Evolutionary conservation across 129 eudicot species (phyloP).

Genomic region (Tanacetum coccineum): DNA sequence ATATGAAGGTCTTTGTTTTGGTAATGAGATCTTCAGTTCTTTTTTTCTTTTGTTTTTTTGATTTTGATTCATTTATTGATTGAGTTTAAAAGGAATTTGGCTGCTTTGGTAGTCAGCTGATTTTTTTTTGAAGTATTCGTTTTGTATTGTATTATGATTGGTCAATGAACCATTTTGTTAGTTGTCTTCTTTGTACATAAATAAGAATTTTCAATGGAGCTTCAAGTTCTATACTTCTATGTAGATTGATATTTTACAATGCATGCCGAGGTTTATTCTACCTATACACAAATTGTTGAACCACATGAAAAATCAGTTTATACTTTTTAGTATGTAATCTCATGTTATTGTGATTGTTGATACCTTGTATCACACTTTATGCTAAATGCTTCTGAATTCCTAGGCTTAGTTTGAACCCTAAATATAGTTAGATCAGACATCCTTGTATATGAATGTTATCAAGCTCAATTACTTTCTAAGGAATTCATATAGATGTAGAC

Average conservation of each 20-base stretch:
- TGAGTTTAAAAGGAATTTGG: constrained; percentile 13
- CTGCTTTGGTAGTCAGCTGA: constrained; percentile 29
- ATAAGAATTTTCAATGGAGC: neutral
- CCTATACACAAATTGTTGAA: neutral
- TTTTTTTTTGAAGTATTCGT: constrained; percentile 2
- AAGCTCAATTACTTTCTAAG: too few relatives aligned
- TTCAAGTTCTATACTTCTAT: neutral
- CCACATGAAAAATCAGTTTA: too few relatives aligned
- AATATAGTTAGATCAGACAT: too few relatives aligned
- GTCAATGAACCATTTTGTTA: constrained; percentile 6
- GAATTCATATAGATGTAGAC: too few relatives aligned
- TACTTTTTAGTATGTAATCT: too few relatives aligned
- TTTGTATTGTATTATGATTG: constrained; percentile 12
- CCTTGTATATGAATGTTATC: too few relatives aligned
- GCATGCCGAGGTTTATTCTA: neutral
- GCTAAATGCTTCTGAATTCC: too few relatives aligned
- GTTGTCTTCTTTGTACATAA: constrained; percentile 6
- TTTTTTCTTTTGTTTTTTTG: constrained; percentile 15
- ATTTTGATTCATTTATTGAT: constrained; percentile 15
- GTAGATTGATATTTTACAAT: neutral
- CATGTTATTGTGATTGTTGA: too few relatives aligned
- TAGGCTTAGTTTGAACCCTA: too few relatives aligned
- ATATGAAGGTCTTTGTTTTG: constrained; percentile 31
- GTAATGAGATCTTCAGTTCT: constrained; percentile 26
- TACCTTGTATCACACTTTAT: too few relatives aligned